Conservation (phyloP, 768 basidiomycete species). For the Imleria badia region DNA sequence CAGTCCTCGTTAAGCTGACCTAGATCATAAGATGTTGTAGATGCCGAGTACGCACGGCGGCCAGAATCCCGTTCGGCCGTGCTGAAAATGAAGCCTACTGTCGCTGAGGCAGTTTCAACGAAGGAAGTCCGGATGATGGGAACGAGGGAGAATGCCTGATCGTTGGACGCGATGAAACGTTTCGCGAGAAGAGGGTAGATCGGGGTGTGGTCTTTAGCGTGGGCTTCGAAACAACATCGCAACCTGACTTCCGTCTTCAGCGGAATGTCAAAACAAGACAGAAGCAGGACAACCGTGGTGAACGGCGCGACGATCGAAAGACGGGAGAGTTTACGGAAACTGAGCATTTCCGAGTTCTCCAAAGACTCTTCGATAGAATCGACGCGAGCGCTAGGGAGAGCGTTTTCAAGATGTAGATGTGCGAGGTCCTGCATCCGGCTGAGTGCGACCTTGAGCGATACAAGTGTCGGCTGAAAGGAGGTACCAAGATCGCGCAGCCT, state of each 20-base stretch:
- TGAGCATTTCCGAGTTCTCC: not conserved
- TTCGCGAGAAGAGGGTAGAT: slow-evolving; percentile 16
- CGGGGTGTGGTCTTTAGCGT: not conserved
- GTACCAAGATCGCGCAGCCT: slow-evolving; percentile 31
- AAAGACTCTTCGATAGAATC: not conserved
- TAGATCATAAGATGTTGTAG: slow-evolving; percentile 6
- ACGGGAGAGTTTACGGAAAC: slow-evolving; percentile 12
- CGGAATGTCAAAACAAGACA: slow-evolving; percentile 12
- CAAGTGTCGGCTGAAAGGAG: slow-evolving; percentile 29
- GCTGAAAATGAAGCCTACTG: slow-evolving; percentile 19
- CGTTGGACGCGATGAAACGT: slow-evolving; percentile 9
- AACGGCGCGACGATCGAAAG: slow-evolving; percentile 20
- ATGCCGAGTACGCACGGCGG: slow-evolving; percentile 7
- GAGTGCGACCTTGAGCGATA: slow-evolving; percentile 35
- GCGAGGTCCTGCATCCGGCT: slow-evolving; percentile 34
- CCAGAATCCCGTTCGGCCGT: slow-evolving; percentile 6
- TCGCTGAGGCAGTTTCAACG: slow-evolving; percentile 7
- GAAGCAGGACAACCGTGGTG: slow-evolving; percentile 15
- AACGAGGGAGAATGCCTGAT: not conserved
- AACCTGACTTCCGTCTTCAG: slow-evolving; percentile 15
- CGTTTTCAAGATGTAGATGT: slow-evolving; percentile 36
- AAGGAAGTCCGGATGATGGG: slow-evolving; percentile 15
- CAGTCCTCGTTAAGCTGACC: slow-evolving; percentile 14
- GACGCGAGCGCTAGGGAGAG: slow-evolving; percentile 27
- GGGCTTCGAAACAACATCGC: slow-evolving; percentile 12